Evolutionary conservation across 1,139 yeast genomes (phyloP), one percentile per base, ranked within the genome.

Genomic region (Kurtzmaniella quercitrusa): DNA sequence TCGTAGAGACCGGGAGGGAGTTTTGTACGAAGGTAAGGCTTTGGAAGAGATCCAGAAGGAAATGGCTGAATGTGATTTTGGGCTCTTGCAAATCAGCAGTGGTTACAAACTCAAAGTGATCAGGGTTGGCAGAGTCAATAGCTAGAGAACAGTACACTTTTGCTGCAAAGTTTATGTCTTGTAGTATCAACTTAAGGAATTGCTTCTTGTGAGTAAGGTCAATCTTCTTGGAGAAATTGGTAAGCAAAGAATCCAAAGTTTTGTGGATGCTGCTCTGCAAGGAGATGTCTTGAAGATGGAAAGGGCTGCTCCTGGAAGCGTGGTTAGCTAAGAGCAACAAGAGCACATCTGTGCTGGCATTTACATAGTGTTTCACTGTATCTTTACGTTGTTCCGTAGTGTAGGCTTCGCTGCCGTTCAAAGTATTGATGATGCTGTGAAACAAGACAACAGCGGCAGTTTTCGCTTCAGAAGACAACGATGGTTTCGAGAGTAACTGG

Each of bases 341-440:
- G 15, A 62, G 46, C 5, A 15, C 36, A 7, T 53, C 47, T 14
- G 54, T 50, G 8, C 63, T 51, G 9, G 46, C 48, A 3, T 44
- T 50, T 7, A 70, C 48, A 46, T 69, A 73, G 11, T 54, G 53
- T 21, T 56, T 47, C 2, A 69, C 72, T 15, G 60, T 55, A n/a
- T 47, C 47, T 45, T 63, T 63, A 41, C 79, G 64, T 2, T 52
- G 50, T 1, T 57, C 55, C 44, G 60, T 62, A 8, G 59, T 60
- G 38, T 69, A 63, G 0, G 81, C 77, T 44, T 77, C 81, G 0
- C 82, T 78, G 43, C 78, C 70, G 47, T 75, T 73, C 46, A 84
- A 66, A 43, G 77, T 82, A 19, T 66, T 62, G 39, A 82, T 59
- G 15, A 84, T 75, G 9, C 75, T 68, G 43, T 74, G 73, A 54